Percentiles rank a stretch among this genome's conserved stretches.
These are phyloP conservation scores for Ophiostoma novo-ulmi DNA, from an alignment of 2,329 filamentous ascomycete species.

Conservation along the genomic window DNA sequence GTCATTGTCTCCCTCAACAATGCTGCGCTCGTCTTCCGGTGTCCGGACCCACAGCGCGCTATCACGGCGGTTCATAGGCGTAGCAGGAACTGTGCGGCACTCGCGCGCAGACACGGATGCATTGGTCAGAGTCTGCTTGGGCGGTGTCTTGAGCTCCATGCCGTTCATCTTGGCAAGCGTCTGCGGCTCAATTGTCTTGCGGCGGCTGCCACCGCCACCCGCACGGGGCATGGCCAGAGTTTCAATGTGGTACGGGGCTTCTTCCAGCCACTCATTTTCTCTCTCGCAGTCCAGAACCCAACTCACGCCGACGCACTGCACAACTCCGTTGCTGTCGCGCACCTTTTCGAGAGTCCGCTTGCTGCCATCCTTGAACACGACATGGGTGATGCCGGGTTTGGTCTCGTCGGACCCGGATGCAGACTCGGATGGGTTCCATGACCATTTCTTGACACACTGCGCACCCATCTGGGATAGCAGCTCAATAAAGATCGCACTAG, in stretches of 20 bases:
- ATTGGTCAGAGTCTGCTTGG: conserved; percentile 30
- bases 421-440: conserved; percentile 56
- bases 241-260: conserved; percentile 64
- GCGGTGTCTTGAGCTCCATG: conserved; percentile 32
- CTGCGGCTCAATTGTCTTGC: conserved; percentile 77
- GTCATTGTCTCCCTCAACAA: conserved; percentile 30
- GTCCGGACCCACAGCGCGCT: conserved; percentile 53
- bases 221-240: conserved; percentile 62
- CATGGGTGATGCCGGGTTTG: conserved; percentile 75
- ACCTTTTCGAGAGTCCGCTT: conserved; percentile 78
- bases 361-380: conserved; percentile 83
- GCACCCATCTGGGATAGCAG: conserved; percentile 78
- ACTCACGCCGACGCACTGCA: conserved; percentile 79
- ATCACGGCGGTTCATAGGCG: conserved; percentile 43
- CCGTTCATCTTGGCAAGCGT: conserved; percentile 65
- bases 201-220: conserved; percentile 45
- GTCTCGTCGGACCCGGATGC: conserved; percentile 23
- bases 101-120: conserved; percentile 34
- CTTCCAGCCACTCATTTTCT: conserved; percentile 71
- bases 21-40: conserved; percentile 40
- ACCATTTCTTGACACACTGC: conserved; percentile 69
- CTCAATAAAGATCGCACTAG: conserved; percentile 70
- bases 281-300: conserved; percentile 85
- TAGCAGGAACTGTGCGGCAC: conserved; percentile 39
- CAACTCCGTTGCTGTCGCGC: conserved; percentile 62